These are phyloP conservation scores for Fusarium verrucosum DNA, from an alignment of 2,329 filamentous ascomycete species.

Conservation along the genomic window DNA sequence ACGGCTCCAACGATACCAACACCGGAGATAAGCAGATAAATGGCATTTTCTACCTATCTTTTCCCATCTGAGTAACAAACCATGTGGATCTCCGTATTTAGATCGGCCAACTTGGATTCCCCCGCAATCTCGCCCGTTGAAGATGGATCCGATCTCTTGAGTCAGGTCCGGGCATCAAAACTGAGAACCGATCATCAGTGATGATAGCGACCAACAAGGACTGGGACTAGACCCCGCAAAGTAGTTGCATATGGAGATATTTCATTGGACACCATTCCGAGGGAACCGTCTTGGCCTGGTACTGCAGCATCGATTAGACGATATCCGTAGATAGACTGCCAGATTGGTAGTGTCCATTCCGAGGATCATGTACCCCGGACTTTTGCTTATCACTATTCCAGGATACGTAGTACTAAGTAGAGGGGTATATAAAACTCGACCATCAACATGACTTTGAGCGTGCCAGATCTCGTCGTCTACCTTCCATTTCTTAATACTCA, in stretches of 20 bases:
- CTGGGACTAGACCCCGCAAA: conserved; percentile 3
- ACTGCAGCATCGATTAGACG: background rate
- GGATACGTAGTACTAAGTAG: no score
- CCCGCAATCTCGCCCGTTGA: conserved; percentile 16
- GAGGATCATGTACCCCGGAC: background rate
- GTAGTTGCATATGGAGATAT: background rate
- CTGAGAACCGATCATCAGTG: conserved; percentile 18
- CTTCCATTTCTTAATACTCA: background rate
- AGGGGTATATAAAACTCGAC: background rate
- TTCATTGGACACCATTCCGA: background rate
- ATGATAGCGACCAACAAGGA: background rate
- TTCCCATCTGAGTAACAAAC: background rate
- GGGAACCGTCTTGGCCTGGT: background rate
- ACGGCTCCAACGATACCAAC: background rate
- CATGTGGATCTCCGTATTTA: background rate
- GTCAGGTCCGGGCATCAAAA: conserved; percentile 15
- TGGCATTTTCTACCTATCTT: background rate
- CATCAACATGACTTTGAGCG: rapidly evolving
- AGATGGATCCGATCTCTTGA: background rate
- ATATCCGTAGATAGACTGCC: conserved; percentile 11
- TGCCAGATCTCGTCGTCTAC: background rate
- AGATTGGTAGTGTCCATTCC: background rate
- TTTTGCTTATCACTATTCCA: background rate
- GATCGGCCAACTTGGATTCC: conserved; percentile 15
- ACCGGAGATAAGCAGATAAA: background rate